Conservation (phyloP, 1,284 basidiomycete genomes). For the Bondarzewia mesenterica region DNA sequence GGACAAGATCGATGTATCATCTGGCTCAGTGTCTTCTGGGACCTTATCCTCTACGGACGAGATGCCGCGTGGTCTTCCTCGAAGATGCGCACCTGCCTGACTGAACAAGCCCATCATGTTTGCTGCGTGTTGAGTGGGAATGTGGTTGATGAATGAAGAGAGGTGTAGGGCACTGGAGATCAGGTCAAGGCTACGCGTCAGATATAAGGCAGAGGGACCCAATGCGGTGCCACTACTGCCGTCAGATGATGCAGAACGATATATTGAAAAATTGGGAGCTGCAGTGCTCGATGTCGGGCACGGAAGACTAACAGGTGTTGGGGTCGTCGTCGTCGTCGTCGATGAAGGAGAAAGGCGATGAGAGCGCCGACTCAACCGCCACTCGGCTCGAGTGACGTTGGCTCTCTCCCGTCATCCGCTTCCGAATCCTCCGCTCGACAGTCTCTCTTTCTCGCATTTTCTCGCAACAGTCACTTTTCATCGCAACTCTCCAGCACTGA, state of each 20-base stretch:
- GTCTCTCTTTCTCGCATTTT: no score
- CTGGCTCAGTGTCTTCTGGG: conserved; percentile 72
- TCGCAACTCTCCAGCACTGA: no score
- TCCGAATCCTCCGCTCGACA: background rate
- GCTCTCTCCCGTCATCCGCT: background rate
- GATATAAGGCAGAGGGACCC: background rate
- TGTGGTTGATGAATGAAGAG: background rate
- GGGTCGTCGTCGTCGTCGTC: background rate
- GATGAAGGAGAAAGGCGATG: background rate
- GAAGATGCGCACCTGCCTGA: conserved; percentile 1
- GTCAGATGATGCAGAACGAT: background rate
- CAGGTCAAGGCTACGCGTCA: background rate
- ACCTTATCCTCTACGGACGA: conserved; percentile 54
- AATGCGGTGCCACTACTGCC: no score
- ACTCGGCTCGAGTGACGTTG: background rate
- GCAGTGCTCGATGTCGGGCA: background rate
- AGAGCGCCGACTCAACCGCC: background rate
- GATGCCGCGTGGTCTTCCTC: conserved; percentile 40
- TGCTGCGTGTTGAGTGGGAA: background rate
- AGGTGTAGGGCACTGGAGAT: no score
- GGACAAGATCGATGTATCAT: conserved; percentile 79
- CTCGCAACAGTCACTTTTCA: no score
- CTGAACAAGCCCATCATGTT: conserved; percentile 73
- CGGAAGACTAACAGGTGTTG: no score
- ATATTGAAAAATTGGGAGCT: background rate